Conservation (phyloP, 371 early-diverging fungal species). For the Circinella umbellata region DNA sequence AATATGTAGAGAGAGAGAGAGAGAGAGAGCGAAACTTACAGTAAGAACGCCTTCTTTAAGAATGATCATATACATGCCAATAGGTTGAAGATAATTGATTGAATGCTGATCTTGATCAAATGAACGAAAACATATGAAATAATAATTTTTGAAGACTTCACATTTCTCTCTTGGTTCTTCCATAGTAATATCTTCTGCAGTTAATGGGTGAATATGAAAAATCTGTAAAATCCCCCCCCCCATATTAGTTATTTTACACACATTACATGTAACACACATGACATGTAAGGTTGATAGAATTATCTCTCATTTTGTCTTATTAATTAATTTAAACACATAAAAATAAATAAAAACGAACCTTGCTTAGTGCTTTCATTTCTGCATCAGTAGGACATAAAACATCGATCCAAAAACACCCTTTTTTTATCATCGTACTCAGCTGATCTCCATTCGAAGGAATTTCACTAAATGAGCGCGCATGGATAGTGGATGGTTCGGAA, state of each 20-base stretch:
- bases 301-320: no score
- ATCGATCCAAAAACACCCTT: constrained; percentile 86
- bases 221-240: no score
- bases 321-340: no score
- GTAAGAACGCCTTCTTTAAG: constrained; percentile 81
- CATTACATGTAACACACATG: no score
- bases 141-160: constrained; percentile 89
- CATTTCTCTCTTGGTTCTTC: constrained; percentile 94
- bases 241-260: not conserved
- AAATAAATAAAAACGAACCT: constrained; percentile 30
- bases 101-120: constrained; percentile 75
- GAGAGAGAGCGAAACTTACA: constrained; percentile 40
- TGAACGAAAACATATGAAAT: constrained; percentile 86
- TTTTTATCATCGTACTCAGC: constrained; percentile 41
- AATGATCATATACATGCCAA: constrained; percentile 86
- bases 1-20: not conserved
- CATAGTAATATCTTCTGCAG: constrained; percentile 89
- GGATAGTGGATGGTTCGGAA: constrained; percentile 43
- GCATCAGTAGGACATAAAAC: constrained; percentile 73
- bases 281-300: no score
- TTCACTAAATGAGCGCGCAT: constrained; percentile 45
- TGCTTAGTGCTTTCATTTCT: constrained; percentile 74
- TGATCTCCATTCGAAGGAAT: constrained; percentile 37
- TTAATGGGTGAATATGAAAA: constrained; percentile 88
- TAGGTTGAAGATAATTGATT: constrained; percentile 72